Conservation (phyloP, 139 green algal species). For the Parachlorella kessleri region DNA sequence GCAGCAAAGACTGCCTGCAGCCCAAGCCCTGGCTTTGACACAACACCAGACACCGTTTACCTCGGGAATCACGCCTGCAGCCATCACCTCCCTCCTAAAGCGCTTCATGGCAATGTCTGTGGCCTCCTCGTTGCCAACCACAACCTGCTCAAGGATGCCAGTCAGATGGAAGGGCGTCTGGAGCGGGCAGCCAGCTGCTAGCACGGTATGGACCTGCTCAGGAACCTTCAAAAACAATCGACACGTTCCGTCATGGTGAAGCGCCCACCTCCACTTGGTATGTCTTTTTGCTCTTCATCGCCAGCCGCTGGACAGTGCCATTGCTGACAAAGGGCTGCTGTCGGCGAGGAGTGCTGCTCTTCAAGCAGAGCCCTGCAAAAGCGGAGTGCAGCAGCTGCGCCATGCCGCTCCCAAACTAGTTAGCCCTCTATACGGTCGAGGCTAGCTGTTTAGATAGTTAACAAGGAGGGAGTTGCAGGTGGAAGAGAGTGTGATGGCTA, state of each 20-base stretch:
- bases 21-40: background rate
- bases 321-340: slow-evolving; percentile 17
- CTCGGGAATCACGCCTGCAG: slow-evolving; percentile 39
- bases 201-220: no score
- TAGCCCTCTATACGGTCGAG: no score
- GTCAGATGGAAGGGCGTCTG: no score
- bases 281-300: slow-evolving; percentile 28
- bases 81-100: slow-evolving; percentile 44
- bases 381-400: slow-evolving; percentile 10
- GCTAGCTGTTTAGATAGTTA: no score
- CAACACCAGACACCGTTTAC: slow-evolving; percentile 1
- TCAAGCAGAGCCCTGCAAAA: slow-evolving; percentile 13
- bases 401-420: no score
- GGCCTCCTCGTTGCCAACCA: slow-evolving; percentile 43
- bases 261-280: slow-evolving; percentile 33
- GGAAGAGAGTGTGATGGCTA: no score
- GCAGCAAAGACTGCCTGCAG: background rate
- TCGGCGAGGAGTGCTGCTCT: background rate
- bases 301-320: slow-evolving; percentile 7
- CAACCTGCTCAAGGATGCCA: slow-evolving; percentile 34
- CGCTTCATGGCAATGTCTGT: slow-evolving; percentile 45
- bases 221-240: no score
- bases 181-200: no score
- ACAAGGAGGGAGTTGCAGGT: no score
- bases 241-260: no score